Evolutionary conservation across 2,329 filamentous ascomycete species (phyloP).

Genomic region (Curvularia spicifera): DNA sequence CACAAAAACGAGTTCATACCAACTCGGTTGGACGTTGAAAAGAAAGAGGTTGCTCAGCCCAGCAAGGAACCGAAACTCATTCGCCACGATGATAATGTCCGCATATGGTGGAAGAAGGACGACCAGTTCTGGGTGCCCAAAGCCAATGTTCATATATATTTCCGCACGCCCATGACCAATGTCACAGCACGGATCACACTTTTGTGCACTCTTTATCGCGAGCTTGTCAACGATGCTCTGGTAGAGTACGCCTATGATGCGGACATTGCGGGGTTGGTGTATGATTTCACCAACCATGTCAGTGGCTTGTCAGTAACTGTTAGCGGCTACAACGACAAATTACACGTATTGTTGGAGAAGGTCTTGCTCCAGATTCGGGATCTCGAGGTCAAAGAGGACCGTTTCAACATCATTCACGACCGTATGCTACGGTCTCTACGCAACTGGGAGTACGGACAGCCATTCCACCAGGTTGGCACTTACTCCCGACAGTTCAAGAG

Average conservation of each 20-base stretch:
- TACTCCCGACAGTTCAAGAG: conserved; percentile 81
- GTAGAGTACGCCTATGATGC: conserved; percentile 96
- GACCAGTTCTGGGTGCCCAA: conserved; percentile 98
- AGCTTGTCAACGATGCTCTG: conserved; percentile 85
- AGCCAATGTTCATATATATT: conserved; percentile 81
- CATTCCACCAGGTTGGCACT: conserved; percentile 85
- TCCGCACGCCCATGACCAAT: conserved; percentile 79
- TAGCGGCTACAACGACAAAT: conserved; percentile 95
- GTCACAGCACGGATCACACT: conserved; percentile 79
- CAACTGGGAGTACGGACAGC: conserved; percentile 87
- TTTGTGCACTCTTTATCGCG: conserved; percentile 79
- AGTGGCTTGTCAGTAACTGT: conserved; percentile 79
- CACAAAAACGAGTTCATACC: conserved; percentile 97
- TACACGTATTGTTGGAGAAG: conserved; percentile 87
- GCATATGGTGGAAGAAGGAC: conserved; percentile 98
- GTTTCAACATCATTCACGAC: conserved; percentile 92
- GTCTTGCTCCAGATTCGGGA: conserved; percentile 84
- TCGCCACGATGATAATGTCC: conserved; percentile 78
- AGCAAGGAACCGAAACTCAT: conserved; percentile 78
- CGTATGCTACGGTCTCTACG: conserved; percentile 75
- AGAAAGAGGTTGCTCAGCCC: conserved; percentile 83
- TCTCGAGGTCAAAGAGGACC: conserved; percentile 80
- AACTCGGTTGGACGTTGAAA: conserved; percentile 89
- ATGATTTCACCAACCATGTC: conserved; percentile 74
- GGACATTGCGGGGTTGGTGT: conserved; percentile 86